phyloP scores from a whole-genome alignment of 257 asterid species.

The Petunia secreta region DNA sequence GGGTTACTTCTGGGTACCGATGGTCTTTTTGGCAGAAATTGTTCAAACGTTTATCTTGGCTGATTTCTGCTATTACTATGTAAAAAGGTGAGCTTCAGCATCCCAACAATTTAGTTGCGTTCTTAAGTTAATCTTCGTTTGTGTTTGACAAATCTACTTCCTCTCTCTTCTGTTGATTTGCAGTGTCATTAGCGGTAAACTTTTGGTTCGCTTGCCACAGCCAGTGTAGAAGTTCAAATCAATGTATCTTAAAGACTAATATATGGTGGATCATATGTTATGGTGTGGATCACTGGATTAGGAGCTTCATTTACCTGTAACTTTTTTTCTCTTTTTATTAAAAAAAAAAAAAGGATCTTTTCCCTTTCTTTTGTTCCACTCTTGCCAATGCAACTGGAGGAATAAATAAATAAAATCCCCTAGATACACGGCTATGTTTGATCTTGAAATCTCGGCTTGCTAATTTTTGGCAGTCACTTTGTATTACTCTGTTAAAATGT shows the following conservation, averaged over 20 bases:
- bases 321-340: not conserved
- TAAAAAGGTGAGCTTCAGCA: constrained; percentile 60
- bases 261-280: not conserved
- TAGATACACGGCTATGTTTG: not conserved
- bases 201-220: constrained; percentile 54
- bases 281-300: constrained; percentile 8
- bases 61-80: constrained; percentile 88
- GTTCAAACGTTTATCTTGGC: constrained; percentile 93
- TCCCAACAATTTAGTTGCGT: not conserved
- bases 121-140: not conserved
- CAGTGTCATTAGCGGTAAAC: constrained; percentile 74
- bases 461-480: not conserved
- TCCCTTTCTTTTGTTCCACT: constrained; percentile 1
- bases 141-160: not conserved
- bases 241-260: not conserved
- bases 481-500: not conserved
- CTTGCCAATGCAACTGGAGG: not conserved
- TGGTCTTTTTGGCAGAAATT: constrained; percentile 64
- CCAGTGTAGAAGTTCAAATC: constrained; percentile 47
- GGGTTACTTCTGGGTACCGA: constrained; percentile 73
- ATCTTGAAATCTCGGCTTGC: not conserved
- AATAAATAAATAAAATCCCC: constrained; percentile 8
- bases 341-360: not conserved
- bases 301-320: not conserved
- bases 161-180: constrained; percentile 32